phyloP scores from a whole-genome alignment of 805 yeast species.

The Millerago galiae region DNA sequence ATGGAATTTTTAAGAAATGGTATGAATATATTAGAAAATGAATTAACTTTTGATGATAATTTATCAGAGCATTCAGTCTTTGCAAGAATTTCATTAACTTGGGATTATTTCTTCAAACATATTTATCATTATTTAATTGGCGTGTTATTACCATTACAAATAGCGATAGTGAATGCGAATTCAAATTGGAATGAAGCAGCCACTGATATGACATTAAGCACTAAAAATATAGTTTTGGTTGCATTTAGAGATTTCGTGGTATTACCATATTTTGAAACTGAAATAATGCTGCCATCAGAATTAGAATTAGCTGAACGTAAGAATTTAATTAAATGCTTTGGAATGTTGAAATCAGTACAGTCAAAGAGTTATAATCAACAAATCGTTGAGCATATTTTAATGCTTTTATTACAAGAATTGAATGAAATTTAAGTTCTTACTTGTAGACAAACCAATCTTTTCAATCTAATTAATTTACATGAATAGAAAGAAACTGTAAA shows the following conservation, averaged over 20 bases:
- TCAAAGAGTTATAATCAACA: constrained; percentile 51
- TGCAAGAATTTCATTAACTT: constrained; percentile 36
- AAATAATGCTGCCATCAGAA: constrained; percentile 25
- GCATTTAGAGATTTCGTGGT: constrained; percentile 48
- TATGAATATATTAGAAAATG: constrained; percentile 34
- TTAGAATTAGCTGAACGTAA: constrained; percentile 29
- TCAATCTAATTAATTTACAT: too few species aligned
- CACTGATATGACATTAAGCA: constrained; percentile 24
- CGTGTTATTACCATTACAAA: constrained; percentile 52
- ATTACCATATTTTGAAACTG: constrained; percentile 44
- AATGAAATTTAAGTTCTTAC: background rate
- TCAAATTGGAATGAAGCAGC: constrained; percentile 24
- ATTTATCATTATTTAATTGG: constrained; percentile 55
- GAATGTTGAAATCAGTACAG: constrained; percentile 46
- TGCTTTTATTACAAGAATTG: constrained; percentile 12
- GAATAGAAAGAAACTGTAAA: too few species aligned
- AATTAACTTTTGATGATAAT: constrained; percentile 26
- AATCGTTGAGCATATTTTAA: constrained; percentile 40
- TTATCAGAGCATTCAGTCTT: constrained; percentile 19
- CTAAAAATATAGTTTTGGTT: constrained; percentile 35
- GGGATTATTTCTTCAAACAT: constrained; percentile 52
- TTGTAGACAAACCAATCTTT: too few species aligned
- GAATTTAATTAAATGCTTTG: constrained; percentile 54
- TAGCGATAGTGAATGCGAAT: constrained; percentile 29
- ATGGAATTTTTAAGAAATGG: constrained; percentile 39